Evolutionary conservation across 306 rosid species (phyloP).

Genomic region (Vigna hirtella): DNA sequence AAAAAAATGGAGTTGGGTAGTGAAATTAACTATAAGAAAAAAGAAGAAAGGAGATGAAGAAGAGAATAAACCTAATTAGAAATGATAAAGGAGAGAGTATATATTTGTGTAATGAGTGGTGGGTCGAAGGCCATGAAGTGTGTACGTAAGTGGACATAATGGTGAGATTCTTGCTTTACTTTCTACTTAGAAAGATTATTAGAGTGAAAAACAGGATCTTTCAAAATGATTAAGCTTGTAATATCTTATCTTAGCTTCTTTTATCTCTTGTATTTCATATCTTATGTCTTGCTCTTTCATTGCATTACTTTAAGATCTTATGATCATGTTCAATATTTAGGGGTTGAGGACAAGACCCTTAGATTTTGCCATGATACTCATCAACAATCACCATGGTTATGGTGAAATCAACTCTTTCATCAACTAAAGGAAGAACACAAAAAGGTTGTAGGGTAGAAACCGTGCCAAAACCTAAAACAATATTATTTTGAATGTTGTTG

Average conservation of each 20-base stretch:
- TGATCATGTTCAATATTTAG: slow-evolving; percentile 32
- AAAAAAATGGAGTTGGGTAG: neutral
- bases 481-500: slow-evolving; percentile 22
- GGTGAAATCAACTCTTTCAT: slow-evolving; percentile 12
- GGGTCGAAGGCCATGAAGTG: slow-evolving; percentile 28
- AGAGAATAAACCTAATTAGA: neutral
- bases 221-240: slow-evolving; percentile 6
- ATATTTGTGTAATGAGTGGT: slow-evolving; percentile 30
- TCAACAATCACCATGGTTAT: slow-evolving; percentile 24
- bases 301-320: slow-evolving; percentile 32
- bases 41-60: neutral
- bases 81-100: slow-evolving; percentile 17
- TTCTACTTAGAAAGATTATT: neutral
- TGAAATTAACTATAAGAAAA: neutral
- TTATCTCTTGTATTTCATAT: neutral
- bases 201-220: slow-evolving; percentile 3
- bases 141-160: slow-evolving; percentile 25
- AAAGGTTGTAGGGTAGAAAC: neutral
- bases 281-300: slow-evolving; percentile 28
- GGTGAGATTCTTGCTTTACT: slow-evolving; percentile 16
- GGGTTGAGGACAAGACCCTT: neutral
- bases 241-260: slow-evolving; percentile 8
- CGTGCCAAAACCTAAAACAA: neutral
- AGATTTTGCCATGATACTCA: neutral
- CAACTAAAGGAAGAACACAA: neutral